These are phyloP conservation scores for Chaetomium sp. DNA, from an alignment of 2,329 filamentous ascomycete species.

Conservation along the genomic window DNA sequence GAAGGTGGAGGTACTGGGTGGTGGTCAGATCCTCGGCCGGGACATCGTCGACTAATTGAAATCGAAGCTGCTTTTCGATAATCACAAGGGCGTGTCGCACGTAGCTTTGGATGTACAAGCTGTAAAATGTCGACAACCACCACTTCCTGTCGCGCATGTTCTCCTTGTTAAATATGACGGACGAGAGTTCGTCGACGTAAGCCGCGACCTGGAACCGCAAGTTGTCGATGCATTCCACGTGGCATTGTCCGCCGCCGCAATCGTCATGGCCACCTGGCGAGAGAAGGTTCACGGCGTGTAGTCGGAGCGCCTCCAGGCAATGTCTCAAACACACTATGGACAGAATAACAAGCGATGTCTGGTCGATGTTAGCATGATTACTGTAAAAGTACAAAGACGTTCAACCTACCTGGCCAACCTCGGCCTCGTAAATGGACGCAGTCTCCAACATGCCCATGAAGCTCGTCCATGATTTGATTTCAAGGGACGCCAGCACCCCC, in stretches of 20 bases:
- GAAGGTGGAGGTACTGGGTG: conserved; percentile 27
- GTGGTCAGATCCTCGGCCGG: conserved; percentile 24
- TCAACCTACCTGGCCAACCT: conserved; percentile 23
- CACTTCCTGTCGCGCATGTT: conserved; percentile 28
- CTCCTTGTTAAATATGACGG: conserved; percentile 29
- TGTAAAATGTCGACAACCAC: conserved; percentile 30
- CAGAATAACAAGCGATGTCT: conserved; percentile 27
- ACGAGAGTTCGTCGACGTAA: conserved; percentile 28
- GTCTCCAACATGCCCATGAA: conserved; percentile 27
- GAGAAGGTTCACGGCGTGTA: conserved; percentile 23
- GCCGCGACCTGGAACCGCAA: conserved; percentile 22
- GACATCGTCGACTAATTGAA: conserved; percentile 23
- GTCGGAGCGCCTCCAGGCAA: conserved; percentile 26
- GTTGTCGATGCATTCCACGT: conserved; percentile 26
- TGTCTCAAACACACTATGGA: conserved; percentile 27
- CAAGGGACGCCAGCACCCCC: conserved; percentile 20
- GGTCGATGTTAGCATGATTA: neutral
- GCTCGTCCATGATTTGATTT: conserved; percentile 25
- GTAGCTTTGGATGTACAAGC: conserved; percentile 28
- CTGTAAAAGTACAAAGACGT: neutral
- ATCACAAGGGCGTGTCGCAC: conserved; percentile 26
- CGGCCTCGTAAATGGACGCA: conserved; percentile 26
- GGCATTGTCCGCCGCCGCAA: conserved; percentile 25
- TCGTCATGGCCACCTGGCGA: conserved; percentile 20
- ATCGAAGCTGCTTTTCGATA: conserved; percentile 27